A percentile compares a stretch with the other conserved stretches of the same genome.
phyloP scores from a whole-genome alignment of 306 rosid genomes.

The Elaeagnus macrophylla region DNA sequence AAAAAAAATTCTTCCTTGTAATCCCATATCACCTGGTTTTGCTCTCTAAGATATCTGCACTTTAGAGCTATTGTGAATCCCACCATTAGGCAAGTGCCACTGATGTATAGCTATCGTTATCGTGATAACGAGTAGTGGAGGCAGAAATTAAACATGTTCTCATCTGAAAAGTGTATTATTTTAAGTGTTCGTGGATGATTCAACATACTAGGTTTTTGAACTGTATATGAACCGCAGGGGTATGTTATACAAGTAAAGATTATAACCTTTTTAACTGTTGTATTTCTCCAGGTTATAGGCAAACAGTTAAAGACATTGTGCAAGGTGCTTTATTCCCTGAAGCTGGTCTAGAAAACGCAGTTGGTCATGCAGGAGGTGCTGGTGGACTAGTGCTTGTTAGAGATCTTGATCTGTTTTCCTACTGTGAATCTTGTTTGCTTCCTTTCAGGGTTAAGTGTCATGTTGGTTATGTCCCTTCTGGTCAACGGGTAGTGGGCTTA shows the following conservation, averaged over 20 bases:
- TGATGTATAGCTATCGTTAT: no score
- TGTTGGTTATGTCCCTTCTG: slow-evolving; percentile 82
- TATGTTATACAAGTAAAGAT: not conserved
- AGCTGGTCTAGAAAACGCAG: slow-evolving; percentile 63
- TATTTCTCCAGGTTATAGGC: slow-evolving; percentile 56
- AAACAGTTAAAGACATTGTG: slow-evolving; percentile 71
- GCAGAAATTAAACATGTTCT: no score
- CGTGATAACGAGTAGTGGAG: no score
- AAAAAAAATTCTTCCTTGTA: not conserved
- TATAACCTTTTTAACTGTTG: not conserved
- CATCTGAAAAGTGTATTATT: no score
- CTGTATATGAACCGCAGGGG: not conserved
- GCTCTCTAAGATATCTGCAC: not conserved
- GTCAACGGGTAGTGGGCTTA: slow-evolving; percentile 75
- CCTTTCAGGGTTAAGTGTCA: slow-evolving; percentile 91
- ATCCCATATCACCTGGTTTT: not conserved
- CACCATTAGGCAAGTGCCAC: no score
- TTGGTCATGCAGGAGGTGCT: slow-evolving; percentile 88
- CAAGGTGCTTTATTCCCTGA: slow-evolving; percentile 90
- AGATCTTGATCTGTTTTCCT: slow-evolving; percentile 76
- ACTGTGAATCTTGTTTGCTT: slow-evolving; percentile 92
- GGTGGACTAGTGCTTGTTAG: slow-evolving; percentile 94
- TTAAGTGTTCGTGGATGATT: no score
- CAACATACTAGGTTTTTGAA: no score
- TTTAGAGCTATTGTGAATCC: no score